A percentile compares a stretch with the other conserved stretches of the same genome.
These are phyloP conservation scores for Paraphaeosphaeria minitans DNA, from an alignment of 2,329 filamentous ascomycete genomes.

Conservation along the genomic window DNA sequence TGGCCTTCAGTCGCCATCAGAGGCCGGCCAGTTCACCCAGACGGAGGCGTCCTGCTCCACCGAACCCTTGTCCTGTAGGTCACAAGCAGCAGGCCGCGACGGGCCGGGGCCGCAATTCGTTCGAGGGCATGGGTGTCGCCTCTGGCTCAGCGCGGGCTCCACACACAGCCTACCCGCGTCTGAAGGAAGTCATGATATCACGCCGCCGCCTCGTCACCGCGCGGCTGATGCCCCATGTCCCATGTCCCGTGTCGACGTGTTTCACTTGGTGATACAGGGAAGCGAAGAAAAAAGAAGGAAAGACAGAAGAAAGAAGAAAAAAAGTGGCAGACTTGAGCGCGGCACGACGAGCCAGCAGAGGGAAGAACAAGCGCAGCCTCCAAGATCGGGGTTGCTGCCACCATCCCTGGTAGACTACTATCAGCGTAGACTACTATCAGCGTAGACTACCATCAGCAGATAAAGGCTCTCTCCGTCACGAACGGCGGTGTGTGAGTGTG, in stretches of 20 bases:
- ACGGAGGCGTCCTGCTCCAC: conserved; percentile 32
- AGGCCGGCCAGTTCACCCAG: conserved; percentile 18
- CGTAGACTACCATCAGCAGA: conserved; percentile 12
- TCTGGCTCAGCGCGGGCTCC: conserved; percentile 27
- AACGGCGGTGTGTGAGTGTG: conserved; percentile 24
- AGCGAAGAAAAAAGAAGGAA: too few species aligned
- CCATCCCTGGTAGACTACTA: background rate
- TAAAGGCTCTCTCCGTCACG: background rate
- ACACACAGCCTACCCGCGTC: conserved; percentile 28
- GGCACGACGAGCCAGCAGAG: conserved; percentile 3
- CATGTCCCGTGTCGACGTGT: conserved; percentile 32
- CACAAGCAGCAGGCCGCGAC: conserved; percentile 38
- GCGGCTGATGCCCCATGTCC: conserved; percentile 25
- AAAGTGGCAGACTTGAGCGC: conserved; percentile 11
- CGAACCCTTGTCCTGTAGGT: conserved; percentile 31
- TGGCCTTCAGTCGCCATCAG: conserved; percentile 7
- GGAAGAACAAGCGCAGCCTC: conserved; percentile 6
- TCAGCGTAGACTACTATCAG: too few species aligned
- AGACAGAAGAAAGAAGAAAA: too few species aligned
- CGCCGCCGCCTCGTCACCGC: conserved; percentile 23
- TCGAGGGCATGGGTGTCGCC: conserved; percentile 34
- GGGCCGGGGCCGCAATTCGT: conserved; percentile 40
- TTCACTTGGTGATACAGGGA: conserved; percentile 20
- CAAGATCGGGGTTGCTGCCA: background rate
- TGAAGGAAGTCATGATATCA: conserved; percentile 20